Evolutionary conservation across 192 early-diverging fungal species (phyloP).

Genomic region (Coemansia sp.): DNA sequence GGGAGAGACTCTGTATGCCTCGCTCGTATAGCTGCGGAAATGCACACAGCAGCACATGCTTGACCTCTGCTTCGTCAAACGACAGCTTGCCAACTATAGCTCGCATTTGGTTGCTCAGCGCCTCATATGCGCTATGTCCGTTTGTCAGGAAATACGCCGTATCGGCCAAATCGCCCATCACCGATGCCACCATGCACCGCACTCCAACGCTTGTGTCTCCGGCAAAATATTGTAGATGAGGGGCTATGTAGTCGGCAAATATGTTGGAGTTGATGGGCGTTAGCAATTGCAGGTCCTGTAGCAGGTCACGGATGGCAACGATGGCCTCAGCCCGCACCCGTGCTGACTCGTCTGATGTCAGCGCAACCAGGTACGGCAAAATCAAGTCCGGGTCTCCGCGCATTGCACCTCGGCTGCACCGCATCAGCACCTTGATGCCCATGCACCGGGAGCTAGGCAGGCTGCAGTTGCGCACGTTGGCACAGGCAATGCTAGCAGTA

Average conservation of each 20-base stretch:
- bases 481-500: slow-evolving; percentile 36
- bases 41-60: slow-evolving; percentile 72
- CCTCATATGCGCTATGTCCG: not conserved
- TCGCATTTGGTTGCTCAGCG: slow-evolving; percentile 69
- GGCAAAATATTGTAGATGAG: slow-evolving; percentile 66
- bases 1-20: slow-evolving; percentile 61
- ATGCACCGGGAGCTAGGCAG: slow-evolving; percentile 37
- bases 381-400: slow-evolving; percentile 37
- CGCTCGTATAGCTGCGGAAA: slow-evolving; percentile 48
- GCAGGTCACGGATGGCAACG: slow-evolving; percentile 28
- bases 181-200: slow-evolving; percentile 77
- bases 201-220: slow-evolving; percentile 74
- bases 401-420: slow-evolving; percentile 36
- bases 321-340: slow-evolving; percentile 45
- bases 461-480: slow-evolving; percentile 44
- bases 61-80: slow-evolving; percentile 78
- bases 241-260: slow-evolving; percentile 89
- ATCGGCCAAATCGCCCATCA: slow-evolving; percentile 76
- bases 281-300: slow-evolving; percentile 72
- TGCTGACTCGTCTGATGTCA: slow-evolving; percentile 31
- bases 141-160: slow-evolving; percentile 71
- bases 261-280: slow-evolving; percentile 80
- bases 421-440: slow-evolving; percentile 37
- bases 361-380: slow-evolving; percentile 43
- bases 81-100: slow-evolving; percentile 72